Percentiles rank a stretch among this genome's conserved stretches.
Evolutionary conservation across 371 early-diverging fungal genomes (phyloP).

Genomic region (Phascolomyces articulosus): DNA sequence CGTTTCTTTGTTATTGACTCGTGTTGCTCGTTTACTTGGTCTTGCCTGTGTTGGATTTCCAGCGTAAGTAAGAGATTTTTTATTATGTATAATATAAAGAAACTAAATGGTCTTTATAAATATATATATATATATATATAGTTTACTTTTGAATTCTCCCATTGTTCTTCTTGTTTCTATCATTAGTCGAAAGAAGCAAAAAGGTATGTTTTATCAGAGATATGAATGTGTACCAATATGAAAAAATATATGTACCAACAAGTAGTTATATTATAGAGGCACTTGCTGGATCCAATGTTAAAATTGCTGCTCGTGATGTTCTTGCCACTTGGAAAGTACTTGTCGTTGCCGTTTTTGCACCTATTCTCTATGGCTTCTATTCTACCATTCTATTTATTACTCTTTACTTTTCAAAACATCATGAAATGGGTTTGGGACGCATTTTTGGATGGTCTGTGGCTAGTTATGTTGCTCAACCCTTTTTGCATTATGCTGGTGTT

Average conservation of each 20-base stretch:
- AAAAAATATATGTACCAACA: background rate
- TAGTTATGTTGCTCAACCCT: slow-evolving; percentile 48
- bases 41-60: slow-evolving; percentile 72
- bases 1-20: slow-evolving; percentile 52
- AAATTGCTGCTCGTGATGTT: slow-evolving; percentile 85
- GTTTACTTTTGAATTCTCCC: slow-evolving; percentile 67
- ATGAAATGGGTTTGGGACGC: background rate
- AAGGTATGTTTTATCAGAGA: slow-evolving; percentile 25
- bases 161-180: slow-evolving; percentile 57
- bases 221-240: background rate
- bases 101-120: too few relatives aligned
- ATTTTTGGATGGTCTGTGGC: slow-evolving; percentile 11
- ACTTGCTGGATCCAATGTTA: slow-evolving; percentile 77
- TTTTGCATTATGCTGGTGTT: slow-evolving; percentile 56
- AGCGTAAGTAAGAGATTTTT: slow-evolving; percentile 50
- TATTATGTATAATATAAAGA: too few relatives aligned
- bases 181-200: slow-evolving; percentile 65
- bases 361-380: slow-evolving; percentile 66
- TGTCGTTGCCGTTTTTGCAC: slow-evolving; percentile 63
- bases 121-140: slow-evolving; percentile 4
- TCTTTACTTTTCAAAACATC: slow-evolving; percentile 16
- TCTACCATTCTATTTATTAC: slow-evolving; percentile 35
- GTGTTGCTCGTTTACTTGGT: slow-evolving; percentile 58
- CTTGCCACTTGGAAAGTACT: slow-evolving; percentile 89
- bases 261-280: slow-evolving; percentile 56